Evolutionary conservation across 164 flowering plant species (phyloP), one percentile per base, ranked within the genome.

Genomic region (Hamamelis virginiana): DNA sequence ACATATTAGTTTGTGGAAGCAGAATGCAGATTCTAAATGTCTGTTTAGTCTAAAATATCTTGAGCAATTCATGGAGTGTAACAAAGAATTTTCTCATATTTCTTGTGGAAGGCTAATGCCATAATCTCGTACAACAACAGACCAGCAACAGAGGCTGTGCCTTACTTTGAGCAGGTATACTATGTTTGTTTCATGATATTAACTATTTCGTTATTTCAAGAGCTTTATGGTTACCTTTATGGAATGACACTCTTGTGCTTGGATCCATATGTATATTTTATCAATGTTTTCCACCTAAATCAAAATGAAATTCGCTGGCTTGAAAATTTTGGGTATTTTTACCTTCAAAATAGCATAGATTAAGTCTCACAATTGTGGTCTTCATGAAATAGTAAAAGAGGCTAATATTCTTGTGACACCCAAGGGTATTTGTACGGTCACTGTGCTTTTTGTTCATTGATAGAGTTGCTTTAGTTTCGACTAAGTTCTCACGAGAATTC

Each of bases 101-200:
- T 84, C 56, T 73, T 82, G 50, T 82, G 78, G 77, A 86, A 95
- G 98, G 98, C 97, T 69, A 91, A 88, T 83, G 97, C 82, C 78
- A 84, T 92, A 72, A 86, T 95, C 75, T 89, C 98, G 26, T 95
- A 78, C 90, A 95, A 91, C 91, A 95, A 95, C 82, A 85, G 84
- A 78, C 86, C 97, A 70, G 98, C 96, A 65, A 67, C 96, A 21
- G 98, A 92, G 81, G 98, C 98, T 59, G 98, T 95, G 22, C 98
- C 97, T 19, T 92, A 92, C 80, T 95, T 95, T 82, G 97, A 95
- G 79, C 97, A 91, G 96, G 98, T 95, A 74, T 66, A n/a, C n/a
- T 26, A 10, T 1, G 1, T 64, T 65, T 68, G 18, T 33, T 62
- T 33, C 43, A 38, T 45, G 4, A 22, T 45, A 26, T 52, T 33